A percentile compares a stretch with the other conserved stretches of the same genome.
phyloP scores from a whole-genome alignment of 2,329 filamentous ascomycete species.

The Fusarium floridanum region DNA sequence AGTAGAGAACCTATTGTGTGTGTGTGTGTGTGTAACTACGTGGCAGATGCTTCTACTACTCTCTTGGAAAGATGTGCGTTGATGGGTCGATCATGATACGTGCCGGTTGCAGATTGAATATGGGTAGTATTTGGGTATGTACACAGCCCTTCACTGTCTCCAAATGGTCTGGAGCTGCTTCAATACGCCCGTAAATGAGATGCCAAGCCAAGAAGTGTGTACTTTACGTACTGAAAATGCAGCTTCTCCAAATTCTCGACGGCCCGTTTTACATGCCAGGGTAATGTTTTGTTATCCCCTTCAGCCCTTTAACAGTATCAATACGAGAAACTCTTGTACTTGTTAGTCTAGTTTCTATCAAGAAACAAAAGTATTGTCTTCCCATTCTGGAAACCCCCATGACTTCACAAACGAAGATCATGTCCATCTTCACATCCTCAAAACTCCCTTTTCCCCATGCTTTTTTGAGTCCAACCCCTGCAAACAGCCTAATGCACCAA shows the following conservation, averaged over 20 bases:
- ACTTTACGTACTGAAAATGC: slow-evolving; percentile 5
- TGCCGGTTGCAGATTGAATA: slow-evolving; percentile 16
- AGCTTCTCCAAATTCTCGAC: slow-evolving; percentile 16
- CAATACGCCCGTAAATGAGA: background rate
- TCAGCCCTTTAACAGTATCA: background rate
- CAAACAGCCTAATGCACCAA: slow-evolving; percentile 8
- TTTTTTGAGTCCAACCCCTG: background rate
- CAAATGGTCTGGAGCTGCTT: background rate
- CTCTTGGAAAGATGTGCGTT: slow-evolving; percentile 3
- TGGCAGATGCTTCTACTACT: slow-evolving; percentile 7
- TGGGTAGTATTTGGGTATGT: background rate
- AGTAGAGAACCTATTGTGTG: background rate
- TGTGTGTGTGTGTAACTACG: slow-evolving; percentile 4
- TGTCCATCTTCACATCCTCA: background rate
- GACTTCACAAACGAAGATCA: background rate
- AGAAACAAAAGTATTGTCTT: background rate
- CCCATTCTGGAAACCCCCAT: background rate
- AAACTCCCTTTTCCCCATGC: slow-evolving; percentile 25
- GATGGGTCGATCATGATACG: slow-evolving; percentile 23
- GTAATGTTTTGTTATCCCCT: background rate
- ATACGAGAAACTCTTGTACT: background rate
- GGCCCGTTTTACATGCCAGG: slow-evolving; percentile 1
- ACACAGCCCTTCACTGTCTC: background rate
- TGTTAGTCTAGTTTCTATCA: background rate
- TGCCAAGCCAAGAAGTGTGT: background rate